A percentile compares a stretch with the other conserved stretches of the same genome.
Evolutionary conservation across 176 grass and related monocot genomes (phyloP).

Genomic region (Otatea glauca): DNA sequence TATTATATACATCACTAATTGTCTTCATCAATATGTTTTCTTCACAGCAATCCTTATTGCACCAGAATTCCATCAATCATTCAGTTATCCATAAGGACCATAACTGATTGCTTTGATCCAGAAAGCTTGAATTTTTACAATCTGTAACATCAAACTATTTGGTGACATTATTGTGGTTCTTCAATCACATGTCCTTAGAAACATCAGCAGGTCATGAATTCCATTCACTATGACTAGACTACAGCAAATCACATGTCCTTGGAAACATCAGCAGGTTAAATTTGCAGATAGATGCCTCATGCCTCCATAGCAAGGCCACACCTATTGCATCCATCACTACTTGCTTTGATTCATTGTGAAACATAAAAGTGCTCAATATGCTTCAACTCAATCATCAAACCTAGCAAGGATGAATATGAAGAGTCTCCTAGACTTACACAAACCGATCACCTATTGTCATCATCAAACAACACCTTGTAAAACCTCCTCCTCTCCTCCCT

Average conservation of each 20-base stretch:
- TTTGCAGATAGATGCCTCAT: neutral
- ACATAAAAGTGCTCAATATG: neutral
- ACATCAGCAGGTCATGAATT: neutral
- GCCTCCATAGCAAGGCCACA: neutral
- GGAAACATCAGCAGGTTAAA: too few species aligned
- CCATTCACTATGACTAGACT: neutral
- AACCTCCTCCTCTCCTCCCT: slow-evolving; percentile 79
- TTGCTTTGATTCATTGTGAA: neutral
- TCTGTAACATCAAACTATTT: neutral
- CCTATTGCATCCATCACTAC: neutral
- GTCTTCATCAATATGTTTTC: neutral
- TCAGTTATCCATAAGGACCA: neutral
- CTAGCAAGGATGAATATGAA: neutral
- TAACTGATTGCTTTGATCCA: neutral
- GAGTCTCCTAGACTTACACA: neutral
- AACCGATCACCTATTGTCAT: slow-evolving; percentile 39
- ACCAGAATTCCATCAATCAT: neutral
- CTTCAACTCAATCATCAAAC: slow-evolving; percentile 3
- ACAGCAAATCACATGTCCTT: neutral
- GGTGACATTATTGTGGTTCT: neutral
- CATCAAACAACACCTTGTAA: slow-evolving; percentile 75
- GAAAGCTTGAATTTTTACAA: neutral
- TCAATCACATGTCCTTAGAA: neutral
- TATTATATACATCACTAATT: neutral
- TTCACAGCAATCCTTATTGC: neutral